Evolutionary conservation across 208 protist genomes (phyloP), one percentile per base, ranked within the genome.

Genomic region (Lotmaria passim): DNA sequence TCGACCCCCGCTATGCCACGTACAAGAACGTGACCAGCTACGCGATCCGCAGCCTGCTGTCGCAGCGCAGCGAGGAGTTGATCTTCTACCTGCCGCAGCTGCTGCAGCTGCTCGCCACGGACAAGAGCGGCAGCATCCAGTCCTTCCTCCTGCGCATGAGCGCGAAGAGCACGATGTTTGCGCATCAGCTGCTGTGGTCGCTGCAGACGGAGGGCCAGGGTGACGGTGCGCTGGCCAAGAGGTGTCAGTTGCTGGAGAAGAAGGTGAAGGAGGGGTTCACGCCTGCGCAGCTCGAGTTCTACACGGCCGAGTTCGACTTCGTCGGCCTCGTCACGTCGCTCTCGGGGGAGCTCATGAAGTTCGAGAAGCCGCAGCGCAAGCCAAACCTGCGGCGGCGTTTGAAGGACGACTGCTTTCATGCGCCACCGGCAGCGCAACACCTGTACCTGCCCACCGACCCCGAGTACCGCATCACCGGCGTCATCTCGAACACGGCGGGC

Each of bases 61-160:
- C 83, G 21, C 80, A 90, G 74, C 73, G 76, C 56, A 86, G 82
- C 64, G 86, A 94, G 59, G 59, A 78, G 63, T 83, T 97, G 62
- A 92, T 94, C 74, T 97, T 97, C 69, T 97, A 93, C 75, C 81
- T 97, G 34, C 93, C 90, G 43, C 93, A 97, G 84, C 81, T 97
- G 28, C 79, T 95, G 50, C 93, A 97, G 76, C 71, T 91, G 44
- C 76, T 95, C 33, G 80, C 85, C 28, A 71, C 63, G 19, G 90
- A 95, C 75, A 58, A 33, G 43, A 83, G 65, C 50, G 90, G 81
- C 52, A 71, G 53, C 47, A 86, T 94, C 53, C 66, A 81, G 26
- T 36, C 41, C 12, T 94, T 91, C 57, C 81, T 94, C 3, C 30
- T 70, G 31, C 74, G 73, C 47, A 92, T 86, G 77, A 78, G 78